These are phyloP conservation scores for Nidularia pulvinata DNA, from an alignment of 768 basidiomycete genomes.

Conservation along the genomic window DNA sequence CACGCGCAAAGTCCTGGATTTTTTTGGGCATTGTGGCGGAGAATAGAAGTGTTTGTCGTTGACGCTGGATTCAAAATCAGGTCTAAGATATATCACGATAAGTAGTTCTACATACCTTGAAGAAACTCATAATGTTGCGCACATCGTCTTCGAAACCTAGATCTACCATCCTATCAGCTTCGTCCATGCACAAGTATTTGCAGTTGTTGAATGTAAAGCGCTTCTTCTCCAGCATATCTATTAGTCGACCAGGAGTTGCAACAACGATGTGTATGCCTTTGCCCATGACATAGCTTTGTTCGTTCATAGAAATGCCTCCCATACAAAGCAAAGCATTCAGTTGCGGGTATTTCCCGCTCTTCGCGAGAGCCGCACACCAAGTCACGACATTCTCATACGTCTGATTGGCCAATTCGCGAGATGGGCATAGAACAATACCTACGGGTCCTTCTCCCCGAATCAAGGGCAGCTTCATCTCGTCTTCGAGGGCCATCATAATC, in stretches of 20 bases:
- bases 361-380: slow-evolving; percentile 85
- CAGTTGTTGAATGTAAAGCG: slow-evolving; percentile 91
- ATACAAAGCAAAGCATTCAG: slow-evolving; percentile 92
- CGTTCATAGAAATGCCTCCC: slow-evolving; percentile 97
- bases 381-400: slow-evolving; percentile 93
- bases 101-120: slow-evolving; percentile 62
- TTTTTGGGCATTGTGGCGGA: slow-evolving; percentile 99
- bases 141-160: slow-evolving; percentile 99
- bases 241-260: slow-evolving; percentile 94
- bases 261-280: slow-evolving; percentile 96
- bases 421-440: slow-evolving; percentile 96
- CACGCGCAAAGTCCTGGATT: slow-evolving; percentile 98
- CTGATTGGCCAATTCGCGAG: slow-evolving; percentile 94
- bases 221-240: slow-evolving; percentile 98
- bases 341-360: slow-evolving; percentile 79
- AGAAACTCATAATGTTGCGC: slow-evolving; percentile 98
- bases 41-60: slow-evolving; percentile 96
- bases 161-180: slow-evolving; percentile 99
- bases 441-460: slow-evolving; percentile 94
- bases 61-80: slow-evolving; percentile 53
- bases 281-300: slow-evolving; percentile 90
- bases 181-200: slow-evolving; percentile 98
- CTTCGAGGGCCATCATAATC: slow-evolving; percentile 95
- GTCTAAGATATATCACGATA: background rate
- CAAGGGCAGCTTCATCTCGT: slow-evolving; percentile 89